A percentile compares a stretch with the other conserved stretches of the same genome.
These are phyloP conservation scores for Beauveria bassiana DNA, from an alignment of 2,329 filamentous ascomycete genomes.

Conservation along the genomic window DNA sequence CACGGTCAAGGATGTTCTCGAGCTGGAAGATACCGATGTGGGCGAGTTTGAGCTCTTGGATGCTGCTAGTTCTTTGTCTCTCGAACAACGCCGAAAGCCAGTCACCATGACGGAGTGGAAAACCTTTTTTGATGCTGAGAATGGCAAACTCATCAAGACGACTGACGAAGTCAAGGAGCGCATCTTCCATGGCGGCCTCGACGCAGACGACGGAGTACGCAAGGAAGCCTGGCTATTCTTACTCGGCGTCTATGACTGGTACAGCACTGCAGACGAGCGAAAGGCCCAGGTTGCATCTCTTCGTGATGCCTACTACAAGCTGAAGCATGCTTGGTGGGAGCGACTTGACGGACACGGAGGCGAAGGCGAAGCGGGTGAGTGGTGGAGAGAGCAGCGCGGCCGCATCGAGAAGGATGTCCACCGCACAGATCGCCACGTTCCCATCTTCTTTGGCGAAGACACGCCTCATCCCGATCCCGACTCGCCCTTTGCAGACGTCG, in stretches of 20 bases:
- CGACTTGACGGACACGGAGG: slow-evolving; percentile 75
- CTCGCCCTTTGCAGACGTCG: slow-evolving; percentile 84
- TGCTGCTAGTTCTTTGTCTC: slow-evolving; percentile 62
- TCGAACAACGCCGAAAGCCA: slow-evolving; percentile 68
- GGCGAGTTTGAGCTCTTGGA: slow-evolving; percentile 95
- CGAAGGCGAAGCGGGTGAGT: slow-evolving; percentile 76
- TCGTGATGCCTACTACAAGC: slow-evolving; percentile 84
- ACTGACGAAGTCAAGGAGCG: slow-evolving; percentile 91
- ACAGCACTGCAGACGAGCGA: slow-evolving; percentile 79
- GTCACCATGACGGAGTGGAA: slow-evolving; percentile 84
- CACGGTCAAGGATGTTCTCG: slow-evolving; percentile 86
- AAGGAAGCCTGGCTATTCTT: slow-evolving; percentile 97
- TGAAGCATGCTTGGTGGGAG: slow-evolving; percentile 97
- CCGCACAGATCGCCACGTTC: slow-evolving; percentile 86
- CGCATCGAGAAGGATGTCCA: slow-evolving; percentile 99
- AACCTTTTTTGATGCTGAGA: slow-evolving; percentile 72
- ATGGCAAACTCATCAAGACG: slow-evolving; percentile 70
- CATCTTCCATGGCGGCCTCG: slow-evolving; percentile 90
- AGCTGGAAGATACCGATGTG: slow-evolving; percentile 89
- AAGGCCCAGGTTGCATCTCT: slow-evolving; percentile 76
- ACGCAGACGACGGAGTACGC: slow-evolving; percentile 80
- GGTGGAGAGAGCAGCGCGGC: slow-evolving; percentile 91
- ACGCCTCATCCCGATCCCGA: slow-evolving; percentile 94
- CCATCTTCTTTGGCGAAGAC: slow-evolving; percentile 94
- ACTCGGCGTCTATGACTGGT: slow-evolving; percentile 87